These are phyloP conservation scores for Trypanosomatidae sp. DNA, from an alignment of 208 protist species.

Conservation along the genomic window DNA sequence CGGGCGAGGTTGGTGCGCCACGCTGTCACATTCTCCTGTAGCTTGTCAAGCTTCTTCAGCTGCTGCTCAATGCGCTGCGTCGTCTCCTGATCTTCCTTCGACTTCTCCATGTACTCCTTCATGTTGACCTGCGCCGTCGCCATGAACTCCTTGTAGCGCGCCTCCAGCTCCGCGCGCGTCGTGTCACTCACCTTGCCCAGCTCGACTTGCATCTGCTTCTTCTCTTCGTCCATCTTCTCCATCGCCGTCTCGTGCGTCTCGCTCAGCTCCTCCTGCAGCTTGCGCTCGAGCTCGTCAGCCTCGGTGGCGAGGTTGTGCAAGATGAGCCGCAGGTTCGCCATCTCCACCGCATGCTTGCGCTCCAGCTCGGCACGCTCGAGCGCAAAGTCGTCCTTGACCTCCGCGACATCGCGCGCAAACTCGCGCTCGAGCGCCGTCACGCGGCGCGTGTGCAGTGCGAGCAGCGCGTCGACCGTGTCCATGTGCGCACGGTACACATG, in stretches of 20 bases:
- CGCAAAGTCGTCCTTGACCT: conserved; percentile 89
- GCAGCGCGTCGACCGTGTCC: conserved; percentile 80
- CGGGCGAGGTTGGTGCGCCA: conserved; percentile 86
- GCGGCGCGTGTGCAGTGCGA: conserved; percentile 76
- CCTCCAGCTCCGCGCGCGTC: conserved; percentile 65
- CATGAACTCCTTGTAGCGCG: conserved; percentile 88
- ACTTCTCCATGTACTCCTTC: conserved; percentile 93
- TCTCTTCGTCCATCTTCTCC: conserved; percentile 88
- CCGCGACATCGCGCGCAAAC: conserved; percentile 84
- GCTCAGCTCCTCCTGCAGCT: conserved; percentile 73
- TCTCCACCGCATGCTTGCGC: conserved; percentile 66
- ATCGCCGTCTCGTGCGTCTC: conserved; percentile 83
- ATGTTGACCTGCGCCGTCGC: conserved; percentile 85
- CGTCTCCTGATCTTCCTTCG: conserved; percentile 89
- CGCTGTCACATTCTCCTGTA: conserved; percentile 85
- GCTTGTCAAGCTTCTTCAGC: conserved; percentile 89
- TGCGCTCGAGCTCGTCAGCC: conserved; percentile 79
- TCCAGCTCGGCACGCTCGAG: conserved; percentile 77
- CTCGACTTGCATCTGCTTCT: conserved; percentile 81
- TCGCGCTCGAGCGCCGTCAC: conserved; percentile 73
- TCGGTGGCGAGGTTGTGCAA: conserved; percentile 84
- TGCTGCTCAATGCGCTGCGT: conserved; percentile 82
- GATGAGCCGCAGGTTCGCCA: conserved; percentile 77
- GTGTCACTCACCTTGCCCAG: conserved; percentile 49
- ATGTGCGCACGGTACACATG: conserved; percentile 87